phyloP scores from a whole-genome alignment of 2,329 filamentous ascomycete species.

The Colletotrichum karsti region DNA sequence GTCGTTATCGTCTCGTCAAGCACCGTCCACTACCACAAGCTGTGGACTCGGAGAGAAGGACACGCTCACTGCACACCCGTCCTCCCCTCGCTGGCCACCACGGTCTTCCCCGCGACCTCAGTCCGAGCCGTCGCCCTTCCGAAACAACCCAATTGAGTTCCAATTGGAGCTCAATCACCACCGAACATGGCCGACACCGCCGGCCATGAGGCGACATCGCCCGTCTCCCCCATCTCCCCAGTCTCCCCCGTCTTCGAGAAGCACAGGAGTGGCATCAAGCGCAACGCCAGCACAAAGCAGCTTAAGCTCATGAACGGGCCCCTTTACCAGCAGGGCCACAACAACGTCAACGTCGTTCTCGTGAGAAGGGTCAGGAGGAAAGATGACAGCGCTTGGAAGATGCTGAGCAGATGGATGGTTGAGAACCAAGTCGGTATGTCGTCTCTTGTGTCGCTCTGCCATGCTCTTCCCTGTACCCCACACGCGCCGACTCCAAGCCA shows the following conservation, averaged over 20 bases:
- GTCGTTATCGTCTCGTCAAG: background rate
- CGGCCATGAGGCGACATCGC: constrained; percentile 15
- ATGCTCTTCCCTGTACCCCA: background rate
- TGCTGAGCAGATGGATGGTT: constrained; percentile 74
- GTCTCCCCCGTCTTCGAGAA: constrained; percentile 7
- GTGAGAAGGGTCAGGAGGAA: constrained; percentile 68
- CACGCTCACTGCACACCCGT: background rate
- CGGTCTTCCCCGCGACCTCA: constrained; percentile 6
- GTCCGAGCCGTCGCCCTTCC: background rate
- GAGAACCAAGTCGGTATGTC: constrained; percentile 81
- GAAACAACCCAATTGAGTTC: constrained; percentile 12
- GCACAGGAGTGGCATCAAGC: constrained; percentile 11
- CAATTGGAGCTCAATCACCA: constrained; percentile 17
- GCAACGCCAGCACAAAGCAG: constrained; percentile 28
- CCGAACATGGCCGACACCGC: constrained; percentile 25
- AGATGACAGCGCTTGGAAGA: constrained; percentile 68
- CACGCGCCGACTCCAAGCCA: background rate
- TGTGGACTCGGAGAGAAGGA: background rate
- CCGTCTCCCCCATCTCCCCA: background rate
- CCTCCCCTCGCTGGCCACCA: background rate
- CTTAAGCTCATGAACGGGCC: constrained; percentile 59
- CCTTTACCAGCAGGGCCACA: constrained; percentile 64
- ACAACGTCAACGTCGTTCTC: constrained; percentile 58
- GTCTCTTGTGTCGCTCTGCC: constrained; percentile 28
- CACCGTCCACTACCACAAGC: background rate